Base-by-base conservation (phyloP, 148 eudicot species). In the Silene latifolia region DNA sequence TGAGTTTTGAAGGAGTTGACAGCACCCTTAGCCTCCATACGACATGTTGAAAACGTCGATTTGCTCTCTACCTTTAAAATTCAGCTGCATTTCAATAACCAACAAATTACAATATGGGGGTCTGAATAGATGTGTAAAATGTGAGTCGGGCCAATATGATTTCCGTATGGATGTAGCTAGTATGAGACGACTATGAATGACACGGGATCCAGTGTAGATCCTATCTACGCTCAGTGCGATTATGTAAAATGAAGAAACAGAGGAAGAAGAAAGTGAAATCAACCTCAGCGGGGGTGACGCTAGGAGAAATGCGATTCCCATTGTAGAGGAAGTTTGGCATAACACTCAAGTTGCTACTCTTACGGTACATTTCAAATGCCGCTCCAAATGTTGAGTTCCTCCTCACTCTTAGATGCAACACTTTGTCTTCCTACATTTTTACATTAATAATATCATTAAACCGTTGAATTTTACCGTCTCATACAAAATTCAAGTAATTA, bases 321-420 rank as follows among this genome's bases (percentile, higher is more conserved):
- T 72, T 48, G 44, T 29, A 72, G 51, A 62, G 47, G 71, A 77
- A 71, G 48, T 67, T 29, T 21, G 67, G 56, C 27, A 5, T 35
- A 8, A 32, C 19, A 0, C 5, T 7, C 71, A 63, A 62, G 4
- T 62, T 25, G 29, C 29, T 24, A 19, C 9, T 15, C 21, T 32
- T 5, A 47, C 73, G 71, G 63, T 67, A 79, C 2, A 8, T 8
- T 1, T 29, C 72, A 60, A 79, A 68, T 2, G 58, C 74, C 15
- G 20, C 54, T 39, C 19, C 39, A 1, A 79, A 51, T 18, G 32
- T 68, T 10, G 54, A 42, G 1, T n/a, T 61, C 3, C 44, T 27
- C 69, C 15, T 18, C 74, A 79, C 61, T 32, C 14, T 74, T 27
- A 58, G 29, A 4, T 11, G 24, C 35, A 47, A 11, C 59, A 44